These are phyloP conservation scores for Saitozyma sp. DNA, from an alignment of 768 basidiomycete species.

Conservation along the genomic window DNA sequence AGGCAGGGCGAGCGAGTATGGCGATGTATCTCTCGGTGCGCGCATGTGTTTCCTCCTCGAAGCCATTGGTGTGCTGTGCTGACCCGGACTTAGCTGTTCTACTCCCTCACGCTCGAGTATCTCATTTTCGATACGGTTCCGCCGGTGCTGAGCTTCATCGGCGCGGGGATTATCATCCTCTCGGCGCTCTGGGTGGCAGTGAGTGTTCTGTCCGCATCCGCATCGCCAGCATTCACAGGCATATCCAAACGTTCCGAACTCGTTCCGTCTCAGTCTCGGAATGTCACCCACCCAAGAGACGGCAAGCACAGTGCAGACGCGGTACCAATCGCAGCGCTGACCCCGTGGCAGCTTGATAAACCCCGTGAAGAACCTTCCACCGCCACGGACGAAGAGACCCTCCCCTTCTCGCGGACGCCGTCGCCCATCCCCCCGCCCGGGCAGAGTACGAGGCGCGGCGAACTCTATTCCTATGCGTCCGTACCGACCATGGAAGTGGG, in stretches of 20 bases:
- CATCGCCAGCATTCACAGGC: neutral
- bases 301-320: neutral
- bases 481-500: too few species aligned
- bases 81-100: conserved; percentile 60
- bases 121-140: conserved; percentile 66
- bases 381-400: neutral
- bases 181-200: conserved; percentile 70
- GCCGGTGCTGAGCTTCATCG: conserved; percentile 62
- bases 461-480: too few species aligned
- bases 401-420: too few species aligned
- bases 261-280: too few species aligned
- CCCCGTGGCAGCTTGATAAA: neutral
- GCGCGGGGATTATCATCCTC: conserved; percentile 65
- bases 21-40: conserved; percentile 63
- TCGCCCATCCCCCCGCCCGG: too few species aligned
- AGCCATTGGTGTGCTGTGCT: neutral
- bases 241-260: too few species aligned
- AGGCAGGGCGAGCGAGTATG: conserved; percentile 65
- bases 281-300: too few species aligned
- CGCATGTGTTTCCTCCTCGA: conserved; percentile 22
- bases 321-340: neutral
- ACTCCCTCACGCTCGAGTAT: conserved; percentile 65
- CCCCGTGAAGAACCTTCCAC: neutral
- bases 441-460: too few species aligned
- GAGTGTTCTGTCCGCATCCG: conserved; percentile 34